Evolutionary conservation across 2,329 filamentous ascomycete species (phyloP).

Genomic region (Aspergillus alliaceus): DNA sequence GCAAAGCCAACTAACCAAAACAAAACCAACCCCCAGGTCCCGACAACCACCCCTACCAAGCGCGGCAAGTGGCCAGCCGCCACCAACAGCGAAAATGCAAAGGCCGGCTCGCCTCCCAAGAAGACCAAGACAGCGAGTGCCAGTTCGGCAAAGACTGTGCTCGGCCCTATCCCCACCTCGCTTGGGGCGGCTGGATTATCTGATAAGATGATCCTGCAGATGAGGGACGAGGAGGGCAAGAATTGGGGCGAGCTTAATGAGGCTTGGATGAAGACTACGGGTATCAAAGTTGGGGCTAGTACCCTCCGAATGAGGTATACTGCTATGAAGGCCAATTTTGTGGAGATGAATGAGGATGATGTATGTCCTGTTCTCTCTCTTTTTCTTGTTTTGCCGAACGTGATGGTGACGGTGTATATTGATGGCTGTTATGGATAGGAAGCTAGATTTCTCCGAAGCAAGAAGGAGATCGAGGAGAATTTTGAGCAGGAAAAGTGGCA

Average conservation of each 20-base stretch:
- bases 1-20: neutral
- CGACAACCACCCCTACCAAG: conserved; percentile 19
- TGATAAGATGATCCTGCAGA: conserved; percentile 29
- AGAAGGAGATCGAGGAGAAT: conserved; percentile 40
- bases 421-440: conserved; percentile 18
- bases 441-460: conserved; percentile 32
- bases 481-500: conserved; percentile 43
- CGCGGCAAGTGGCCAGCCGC: conserved; percentile 19
- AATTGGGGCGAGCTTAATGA: conserved; percentile 28
- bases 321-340: conserved; percentile 42
- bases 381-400: neutral
- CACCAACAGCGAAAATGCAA: neutral
- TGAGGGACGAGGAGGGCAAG: conserved; percentile 26
- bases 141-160: conserved; percentile 5
- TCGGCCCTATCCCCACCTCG: conserved; percentile 23
- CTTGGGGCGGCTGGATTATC: conserved; percentile 17
- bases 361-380: conserved; percentile 20
- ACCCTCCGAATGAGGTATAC: conserved; percentile 42
- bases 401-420: neutral
- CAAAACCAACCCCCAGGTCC: neutral
- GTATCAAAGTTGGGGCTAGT: conserved; percentile 30
- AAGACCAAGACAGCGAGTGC: conserved; percentile 9
- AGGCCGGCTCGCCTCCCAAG: conserved; percentile 18
- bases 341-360: conserved; percentile 35
- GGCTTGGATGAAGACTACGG: conserved; percentile 27